Evolutionary conservation across 805 yeast genomes (phyloP), one percentile per base, ranked within the genome.

Genomic region (Candida easanensis): DNA sequence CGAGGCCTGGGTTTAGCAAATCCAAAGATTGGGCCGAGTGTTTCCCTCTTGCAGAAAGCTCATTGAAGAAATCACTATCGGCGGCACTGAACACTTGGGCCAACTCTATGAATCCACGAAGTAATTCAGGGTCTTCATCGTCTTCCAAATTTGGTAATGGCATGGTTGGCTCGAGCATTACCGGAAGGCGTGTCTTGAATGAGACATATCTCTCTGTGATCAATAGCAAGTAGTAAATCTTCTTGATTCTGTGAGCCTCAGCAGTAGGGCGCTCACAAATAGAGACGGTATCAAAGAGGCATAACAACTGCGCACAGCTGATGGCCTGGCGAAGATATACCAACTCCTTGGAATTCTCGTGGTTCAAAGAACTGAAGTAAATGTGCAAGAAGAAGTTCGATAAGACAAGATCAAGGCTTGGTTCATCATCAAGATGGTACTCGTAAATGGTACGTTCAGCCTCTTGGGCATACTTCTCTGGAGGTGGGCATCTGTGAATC

Each of bases 71-170:
- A 9, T 32, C 34, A 22, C 46, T 50, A 30, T 54, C 58, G 4
- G 58, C 43, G 1, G 52, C 43, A 22, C 53, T 46, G 43, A 56
- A 56, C 11, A 56, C 54, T 32, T 49, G 46, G 15, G 53, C 53
- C 8, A 54, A 22, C 28, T 54, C 57, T 15, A 48, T 50, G 38
- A 56, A 56, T 0, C 60, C 60, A 1, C 42, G 42, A 15, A 56
- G 38, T 17, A 52, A 39, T 18, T 52, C 60, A 1, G 60, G 54
- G 30, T 52, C 41, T 17, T 54, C 57, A 30, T 56, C 60, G 23
- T 56, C 58, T 10, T 51, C 51, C 31, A 49, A 17, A 15, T 44
- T 42, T 2, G 58, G 56, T 4, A 50, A 39, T 2, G 54, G 57
- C 17, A 56, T 33, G 1, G 44, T 45, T 19, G 56, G 52, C 9